Conservation (phyloP, 768 basidiomycete species). For the Suillus decipiens region DNA sequence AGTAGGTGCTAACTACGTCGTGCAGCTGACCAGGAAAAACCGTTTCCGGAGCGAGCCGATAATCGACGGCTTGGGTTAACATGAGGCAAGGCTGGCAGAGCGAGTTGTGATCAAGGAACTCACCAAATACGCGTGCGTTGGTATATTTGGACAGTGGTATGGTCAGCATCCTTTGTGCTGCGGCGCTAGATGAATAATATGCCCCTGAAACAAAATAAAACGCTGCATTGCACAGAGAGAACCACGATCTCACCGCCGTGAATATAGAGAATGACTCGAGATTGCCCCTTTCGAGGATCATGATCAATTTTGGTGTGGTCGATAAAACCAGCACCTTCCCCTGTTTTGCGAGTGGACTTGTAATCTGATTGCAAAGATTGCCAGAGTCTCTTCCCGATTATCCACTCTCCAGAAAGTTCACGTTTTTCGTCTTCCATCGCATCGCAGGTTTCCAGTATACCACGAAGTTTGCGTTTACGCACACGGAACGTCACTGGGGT, state of each 20-base stretch:
- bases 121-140: constrained; percentile 86
- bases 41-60: constrained; percentile 94
- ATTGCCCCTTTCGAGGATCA: constrained; percentile 46
- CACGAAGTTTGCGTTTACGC: constrained; percentile 66
- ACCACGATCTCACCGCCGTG: constrained; percentile 72
- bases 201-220: constrained; percentile 56
- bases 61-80: constrained; percentile 71
- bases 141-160: constrained; percentile 89
- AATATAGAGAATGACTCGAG: constrained; percentile 88
- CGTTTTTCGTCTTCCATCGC: constrained; percentile 72
- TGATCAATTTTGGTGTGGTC: constrained; percentile 22
- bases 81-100: background rate
- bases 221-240: background rate
- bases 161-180: constrained; percentile 86
- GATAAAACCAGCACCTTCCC: constrained; percentile 20
- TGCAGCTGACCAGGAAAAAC: constrained; percentile 87
- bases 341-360: constrained; percentile 46
- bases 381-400: constrained; percentile 93
- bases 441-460: constrained; percentile 79
- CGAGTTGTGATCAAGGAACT: constrained; percentile 22
- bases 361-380: constrained; percentile 81
- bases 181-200: constrained; percentile 90
- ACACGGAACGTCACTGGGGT: constrained; percentile 94
- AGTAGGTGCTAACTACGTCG: constrained; percentile 85
- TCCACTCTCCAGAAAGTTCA: constrained; percentile 94